Base-by-base conservation (phyloP, 2,329 filamentous ascomycete genomes). In the Dactylellina sp. region DNA sequence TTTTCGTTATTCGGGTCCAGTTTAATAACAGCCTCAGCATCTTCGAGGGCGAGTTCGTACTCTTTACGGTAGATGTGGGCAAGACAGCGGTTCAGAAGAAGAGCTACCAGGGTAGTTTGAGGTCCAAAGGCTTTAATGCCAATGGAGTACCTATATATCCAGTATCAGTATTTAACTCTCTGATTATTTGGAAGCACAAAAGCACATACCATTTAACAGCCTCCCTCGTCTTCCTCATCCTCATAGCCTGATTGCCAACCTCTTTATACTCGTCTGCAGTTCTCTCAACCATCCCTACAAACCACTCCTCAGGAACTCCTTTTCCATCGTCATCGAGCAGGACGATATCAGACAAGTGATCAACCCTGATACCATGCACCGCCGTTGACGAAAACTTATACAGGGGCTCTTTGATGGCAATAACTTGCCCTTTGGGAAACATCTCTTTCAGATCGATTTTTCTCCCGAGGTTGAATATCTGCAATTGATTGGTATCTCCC, bases 261-360 rank as follows among this genome's bases (percentile, higher is more conserved):
- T 61, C 55, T 32, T 61, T 62, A 44, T 16, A 66, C 7, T 44
- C 25, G 7, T 47, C 47, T 1, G 49, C 46, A 24, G 25, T 32
- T 20, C 20, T 50, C 3, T 25, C 32, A 28, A 61, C 16, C 22
- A 12, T 12, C n/a, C 60, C 40, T 9, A 56, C 49, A 18, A 7
- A 39, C 70, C 61, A 66, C 14, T 6, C 25, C 7, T 50, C 49
- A 16, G 68, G 68, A 47, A 61, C 42, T n/a, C 16, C 16, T 4
- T 6, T n/a, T 3, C 61, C 68, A 53, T 59, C 68, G 7, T 50
- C 39, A 24, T 65, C 49, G 18, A 74, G 7, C 4, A 74, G 18
- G 2, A 62, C 35, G 53, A 74, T 66, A 57, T 74, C 70, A 1
- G 47, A 46, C 1, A 24, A 22, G 39, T 74, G 70, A 39, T 74